These are phyloP conservation scores for Fonsecaea pedrosoi DNA, from an alignment of 2,329 filamentous ascomycete genomes.

Conservation along the genomic window DNA sequence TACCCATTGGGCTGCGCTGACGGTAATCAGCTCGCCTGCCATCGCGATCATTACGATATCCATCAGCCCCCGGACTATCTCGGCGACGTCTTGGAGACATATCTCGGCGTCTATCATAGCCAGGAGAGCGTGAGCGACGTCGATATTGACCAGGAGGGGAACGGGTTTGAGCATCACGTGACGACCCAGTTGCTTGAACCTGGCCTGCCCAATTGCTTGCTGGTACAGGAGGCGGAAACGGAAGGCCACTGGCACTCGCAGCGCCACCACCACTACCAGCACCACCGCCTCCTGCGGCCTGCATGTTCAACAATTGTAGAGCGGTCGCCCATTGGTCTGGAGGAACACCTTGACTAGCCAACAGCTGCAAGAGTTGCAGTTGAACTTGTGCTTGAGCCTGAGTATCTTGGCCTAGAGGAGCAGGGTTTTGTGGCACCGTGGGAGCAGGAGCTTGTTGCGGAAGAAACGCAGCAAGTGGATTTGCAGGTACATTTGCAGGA, in stretches of 20 bases:
- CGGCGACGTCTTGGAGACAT: slow-evolving; percentile 68
- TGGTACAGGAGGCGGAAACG: slow-evolving; percentile 41
- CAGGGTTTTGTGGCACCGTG: slow-evolving; percentile 32
- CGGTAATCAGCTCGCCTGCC: slow-evolving; percentile 71
- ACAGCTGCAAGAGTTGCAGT: slow-evolving; percentile 74
- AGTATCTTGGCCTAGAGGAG: slow-evolving; percentile 52
- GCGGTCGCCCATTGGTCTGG: slow-evolving; percentile 75
- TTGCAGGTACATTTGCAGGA: slow-evolving; percentile 42
- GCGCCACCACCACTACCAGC: slow-evolving; percentile 45
- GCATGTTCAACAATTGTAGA: slow-evolving; percentile 58
- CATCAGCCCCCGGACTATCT: slow-evolving; percentile 72
- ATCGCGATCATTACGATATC: slow-evolving; percentile 63
- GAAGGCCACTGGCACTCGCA: slow-evolving; percentile 42
- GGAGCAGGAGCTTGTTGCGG: slow-evolving; percentile 47
- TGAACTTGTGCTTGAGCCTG: slow-evolving; percentile 79
- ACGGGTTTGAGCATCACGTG: slow-evolving; percentile 62
- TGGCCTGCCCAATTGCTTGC: slow-evolving; percentile 47
- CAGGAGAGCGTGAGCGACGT: slow-evolving; percentile 80
- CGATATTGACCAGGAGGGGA: slow-evolving; percentile 68
- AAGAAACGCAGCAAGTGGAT: slow-evolving; percentile 53
- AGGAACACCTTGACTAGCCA: slow-evolving; percentile 76
- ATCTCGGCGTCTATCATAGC: slow-evolving; percentile 72
- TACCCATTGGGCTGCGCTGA: slow-evolving; percentile 78
- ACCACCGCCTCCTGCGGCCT: slow-evolving; percentile 44
- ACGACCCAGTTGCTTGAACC: slow-evolving; percentile 49